phyloP scores from a whole-genome alignment of 1,284 basidiomycete species.

The Trichosporon coremiiforme region DNA sequence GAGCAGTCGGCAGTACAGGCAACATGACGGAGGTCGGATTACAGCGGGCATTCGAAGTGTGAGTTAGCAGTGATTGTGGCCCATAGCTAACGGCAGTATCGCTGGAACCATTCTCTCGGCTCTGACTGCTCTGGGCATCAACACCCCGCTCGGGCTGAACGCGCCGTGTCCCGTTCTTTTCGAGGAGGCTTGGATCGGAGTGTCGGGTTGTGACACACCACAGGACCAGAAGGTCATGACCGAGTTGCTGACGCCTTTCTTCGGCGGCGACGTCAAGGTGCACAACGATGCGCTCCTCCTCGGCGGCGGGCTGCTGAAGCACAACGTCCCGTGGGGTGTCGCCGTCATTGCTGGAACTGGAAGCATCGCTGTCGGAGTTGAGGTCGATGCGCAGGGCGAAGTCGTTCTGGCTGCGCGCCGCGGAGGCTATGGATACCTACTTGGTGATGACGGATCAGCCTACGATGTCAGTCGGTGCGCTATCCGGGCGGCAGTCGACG shows the following conservation, averaged over 20 bases:
- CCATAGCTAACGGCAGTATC: slow-evolving; percentile 34
- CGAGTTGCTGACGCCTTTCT: slow-evolving; percentile 37
- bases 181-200: slow-evolving; percentile 41
- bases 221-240: slow-evolving; percentile 40
- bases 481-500: slow-evolving; percentile 37
- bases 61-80: background rate
- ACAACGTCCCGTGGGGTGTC: slow-evolving; percentile 43
- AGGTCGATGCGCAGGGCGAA: slow-evolving; percentile 31
- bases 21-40: slow-evolving; percentile 47
- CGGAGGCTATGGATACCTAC: slow-evolving; percentile 45
- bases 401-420: slow-evolving; percentile 38
- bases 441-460: slow-evolving; percentile 48
- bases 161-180: slow-evolving; percentile 33
- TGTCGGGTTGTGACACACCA: slow-evolving; percentile 45
- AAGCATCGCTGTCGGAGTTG: slow-evolving; percentile 39
- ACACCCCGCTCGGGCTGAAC: background rate
- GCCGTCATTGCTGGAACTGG: slow-evolving; percentile 50
- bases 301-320: slow-evolving; percentile 40
- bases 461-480: slow-evolving; percentile 45
- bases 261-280: slow-evolving; percentile 29
- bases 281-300: slow-evolving; percentile 48
- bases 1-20: slow-evolving; percentile 38
- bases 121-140: background rate
- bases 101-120: slow-evolving; percentile 28
- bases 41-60: slow-evolving; percentile 36